Base-by-base conservation (phyloP, 345 rosid species). In the Pugionium cornutum region DNA sequence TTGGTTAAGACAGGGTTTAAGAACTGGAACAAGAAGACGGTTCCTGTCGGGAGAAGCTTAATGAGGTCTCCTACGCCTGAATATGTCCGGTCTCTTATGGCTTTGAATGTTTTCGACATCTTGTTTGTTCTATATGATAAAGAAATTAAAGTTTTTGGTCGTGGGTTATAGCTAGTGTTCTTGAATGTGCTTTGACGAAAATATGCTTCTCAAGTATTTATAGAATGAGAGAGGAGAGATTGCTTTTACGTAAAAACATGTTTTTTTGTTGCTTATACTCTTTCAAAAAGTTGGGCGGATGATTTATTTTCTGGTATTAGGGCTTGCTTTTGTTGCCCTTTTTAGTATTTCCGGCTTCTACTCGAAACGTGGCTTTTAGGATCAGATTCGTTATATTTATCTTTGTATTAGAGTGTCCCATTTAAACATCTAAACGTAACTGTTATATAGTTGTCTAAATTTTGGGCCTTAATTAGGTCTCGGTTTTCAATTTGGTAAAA, bases 1-100 rank as follows among this genome's bases (percentile, higher is more conserved):
- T 92, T 81, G 88, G 95, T 77, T 36, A 89, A 25, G 53, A 91
- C 79, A 45, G 98, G 96, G 84, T 82, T 89, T 11, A 91, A 83
- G 83, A 87, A 87, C 49, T 85, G 96, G 67, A 82, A 92, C 54
- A 82, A 18, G 78, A 92, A 92, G 56, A 89, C 92, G 0, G 96
- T 89, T 65, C 96, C 98, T 5, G 96, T 87, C 0, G 98, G 98
- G 34, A 91, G 95, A 63, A 89, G 85, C 82, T 75, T 87, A 73
- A 92, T 60, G 50, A 92, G 89, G 77, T 82, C 91, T 1, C 96
- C 92, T 1, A 87, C 33, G 3, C 91, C 83, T 4, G 78, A 42
- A 25, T 83, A 76, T 29, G 91, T 77, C 67, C 42, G 72, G 60
- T 73, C 90, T 35, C 72, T 53, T 31, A 79, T 47, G 49, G 83